These are phyloP conservation scores for Citropsis articulata DNA, from an alignment of 345 rosid genomes.

Conservation along the genomic window DNA sequence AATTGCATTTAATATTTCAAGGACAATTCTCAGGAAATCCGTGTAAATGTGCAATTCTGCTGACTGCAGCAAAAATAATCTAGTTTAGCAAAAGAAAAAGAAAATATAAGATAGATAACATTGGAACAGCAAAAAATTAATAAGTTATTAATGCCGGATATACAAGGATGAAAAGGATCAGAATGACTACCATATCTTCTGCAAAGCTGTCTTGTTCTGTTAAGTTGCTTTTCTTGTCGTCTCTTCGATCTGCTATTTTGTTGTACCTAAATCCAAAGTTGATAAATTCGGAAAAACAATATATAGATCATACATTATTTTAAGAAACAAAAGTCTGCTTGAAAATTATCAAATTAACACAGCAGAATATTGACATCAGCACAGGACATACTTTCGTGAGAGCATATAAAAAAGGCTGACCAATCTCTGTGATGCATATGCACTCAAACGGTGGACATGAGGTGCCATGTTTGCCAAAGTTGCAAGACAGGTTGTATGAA, in stretches of 20 bases:
- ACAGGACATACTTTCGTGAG: constrained; percentile 76
- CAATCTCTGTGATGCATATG: constrained; percentile 95
- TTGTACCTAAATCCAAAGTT: constrained; percentile 60
- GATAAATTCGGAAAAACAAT: constrained; percentile 5
- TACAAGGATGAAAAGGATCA: constrained; percentile 9
- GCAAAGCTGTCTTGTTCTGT: constrained; percentile 50
- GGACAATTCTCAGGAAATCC: constrained; percentile 93
- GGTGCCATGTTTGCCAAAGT: constrained; percentile 99
- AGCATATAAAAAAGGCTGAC: constrained; percentile 98
- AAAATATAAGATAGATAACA: constrained; percentile 11
- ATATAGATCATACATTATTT: neutral
- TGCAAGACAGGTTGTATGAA: constrained; percentile 96
- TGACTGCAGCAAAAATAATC: constrained; percentile 46
- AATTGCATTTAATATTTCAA: constrained; percentile 90
- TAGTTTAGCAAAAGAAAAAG: constrained; percentile 10
- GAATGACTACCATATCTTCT: constrained; percentile 64
- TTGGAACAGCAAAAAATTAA: constrained; percentile 4
- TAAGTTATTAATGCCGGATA: constrained; percentile 6
- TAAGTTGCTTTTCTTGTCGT: constrained; percentile 56
- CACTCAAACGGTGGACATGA: constrained; percentile 90
- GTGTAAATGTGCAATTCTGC: constrained; percentile 94
- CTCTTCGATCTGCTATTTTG: constrained; percentile 71
- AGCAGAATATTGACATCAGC: neutral
- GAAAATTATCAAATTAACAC: neutral
- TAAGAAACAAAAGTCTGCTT: constrained; percentile 1